phyloP scores from a whole-genome alignment of 441 rosid species.

The Pelargonium australe region DNA sequence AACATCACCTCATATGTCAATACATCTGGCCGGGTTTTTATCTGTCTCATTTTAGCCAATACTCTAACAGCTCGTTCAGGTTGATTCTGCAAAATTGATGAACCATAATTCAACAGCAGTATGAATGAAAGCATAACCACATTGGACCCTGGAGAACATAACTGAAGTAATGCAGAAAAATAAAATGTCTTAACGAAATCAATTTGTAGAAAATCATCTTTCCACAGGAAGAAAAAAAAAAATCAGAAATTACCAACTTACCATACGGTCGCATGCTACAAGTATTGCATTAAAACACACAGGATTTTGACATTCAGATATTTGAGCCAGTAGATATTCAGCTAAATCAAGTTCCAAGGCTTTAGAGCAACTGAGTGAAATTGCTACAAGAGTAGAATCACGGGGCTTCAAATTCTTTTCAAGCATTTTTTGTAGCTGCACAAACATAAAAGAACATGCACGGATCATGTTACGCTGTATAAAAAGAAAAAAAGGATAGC shows the following conservation, averaged over 20 bases:
- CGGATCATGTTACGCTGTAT: not conserved
- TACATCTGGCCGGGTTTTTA: constrained; percentile 48
- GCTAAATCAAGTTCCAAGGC: constrained; percentile 73
- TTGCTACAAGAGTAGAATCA: constrained; percentile 19
- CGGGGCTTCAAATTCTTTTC: constrained; percentile 22
- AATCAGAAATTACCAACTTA: constrained; percentile 33
- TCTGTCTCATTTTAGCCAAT: constrained; percentile 66
- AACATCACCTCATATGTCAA: constrained; percentile 64
- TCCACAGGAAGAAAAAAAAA: not conserved
- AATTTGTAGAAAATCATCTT: not conserved
- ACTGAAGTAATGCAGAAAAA: not conserved
- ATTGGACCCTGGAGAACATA: not conserved
- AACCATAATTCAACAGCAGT: constrained; percentile 16
- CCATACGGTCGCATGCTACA: constrained; percentile 57
- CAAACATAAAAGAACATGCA: not conserved
- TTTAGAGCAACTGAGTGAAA: constrained; percentile 21
- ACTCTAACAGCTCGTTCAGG: constrained; percentile 69
- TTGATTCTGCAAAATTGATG: constrained; percentile 51
- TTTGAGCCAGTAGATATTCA: constrained; percentile 57
- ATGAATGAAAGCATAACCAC: not conserved
- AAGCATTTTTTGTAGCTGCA: constrained; percentile 23
- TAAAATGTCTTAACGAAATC: not conserved
- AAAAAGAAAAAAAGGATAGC: not conserved
- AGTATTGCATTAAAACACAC: constrained; percentile 61
- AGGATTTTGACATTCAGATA: constrained; percentile 39